Percentiles rank a stretch among this genome's conserved stretches.
Conservation (phyloP, 2,329 filamentous ascomycete species). For the Aspergillus amoenus region DNA sequence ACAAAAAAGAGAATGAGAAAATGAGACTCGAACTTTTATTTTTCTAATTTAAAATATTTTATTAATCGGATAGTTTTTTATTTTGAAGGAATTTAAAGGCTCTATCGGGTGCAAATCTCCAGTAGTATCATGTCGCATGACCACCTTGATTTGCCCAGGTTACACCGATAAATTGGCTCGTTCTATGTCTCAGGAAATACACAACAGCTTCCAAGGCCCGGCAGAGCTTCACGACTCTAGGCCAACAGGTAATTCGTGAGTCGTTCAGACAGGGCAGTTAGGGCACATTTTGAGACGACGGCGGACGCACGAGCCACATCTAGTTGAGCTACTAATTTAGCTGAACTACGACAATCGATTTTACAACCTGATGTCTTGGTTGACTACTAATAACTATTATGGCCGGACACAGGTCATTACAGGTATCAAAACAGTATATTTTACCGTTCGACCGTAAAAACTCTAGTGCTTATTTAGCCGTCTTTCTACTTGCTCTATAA, state of each 20-base stretch:
- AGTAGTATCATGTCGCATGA: background rate
- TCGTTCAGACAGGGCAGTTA: background rate
- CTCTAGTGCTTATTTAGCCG: no score
- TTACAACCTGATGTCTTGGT: no score
- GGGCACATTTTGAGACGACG: background rate
- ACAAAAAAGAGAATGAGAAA: no score
- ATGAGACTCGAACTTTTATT: no score
- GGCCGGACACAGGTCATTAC: background rate
- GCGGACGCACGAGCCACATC: background rate
- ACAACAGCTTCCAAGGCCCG: no score
- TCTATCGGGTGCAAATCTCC: background rate
- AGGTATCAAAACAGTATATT: no score
- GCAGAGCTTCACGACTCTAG: no score
- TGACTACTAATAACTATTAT: background rate
- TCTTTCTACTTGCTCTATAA: no score
- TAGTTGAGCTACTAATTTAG: background rate
- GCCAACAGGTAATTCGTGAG: no score
- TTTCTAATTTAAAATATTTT: background rate
- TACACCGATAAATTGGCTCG: background rate
- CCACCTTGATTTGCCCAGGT: background rate
- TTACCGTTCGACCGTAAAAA: no score
- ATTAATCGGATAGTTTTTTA: background rate
- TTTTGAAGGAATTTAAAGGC: background rate
- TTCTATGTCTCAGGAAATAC: background rate
- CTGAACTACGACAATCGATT: background rate